Percentiles rank a stretch among this genome's conserved stretches.
Conservation (phyloP, 2,329 filamentous ascomycete species). For the Pseudonectria buxi region DNA sequence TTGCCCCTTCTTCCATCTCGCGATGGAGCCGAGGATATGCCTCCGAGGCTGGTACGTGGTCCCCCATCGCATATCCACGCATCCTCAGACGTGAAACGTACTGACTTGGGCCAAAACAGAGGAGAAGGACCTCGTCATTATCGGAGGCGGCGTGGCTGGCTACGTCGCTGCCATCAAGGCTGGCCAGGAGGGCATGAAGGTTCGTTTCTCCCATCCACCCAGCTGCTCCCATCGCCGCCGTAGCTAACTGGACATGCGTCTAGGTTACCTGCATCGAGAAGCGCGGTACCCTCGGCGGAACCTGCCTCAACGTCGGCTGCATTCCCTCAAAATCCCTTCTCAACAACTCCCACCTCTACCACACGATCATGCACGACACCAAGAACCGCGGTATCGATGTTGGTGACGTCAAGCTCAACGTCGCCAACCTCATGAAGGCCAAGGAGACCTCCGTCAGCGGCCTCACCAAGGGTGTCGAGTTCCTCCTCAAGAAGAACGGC, state of each 20-base stretch:
- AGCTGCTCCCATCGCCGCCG: neutral
- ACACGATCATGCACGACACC: conserved; percentile 93
- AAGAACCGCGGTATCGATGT: conserved; percentile 97
- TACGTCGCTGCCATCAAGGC: conserved; percentile 99
- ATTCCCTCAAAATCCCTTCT: conserved; percentile 99
- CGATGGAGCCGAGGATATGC: conserved; percentile 55
- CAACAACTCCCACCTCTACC: conserved; percentile 98
- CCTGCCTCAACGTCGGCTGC: conserved; percentile 97
- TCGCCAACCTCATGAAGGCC: conserved; percentile 94
- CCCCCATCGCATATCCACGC: conserved; percentile 7
- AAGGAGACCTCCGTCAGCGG: conserved; percentile 87
- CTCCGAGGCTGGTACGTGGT: conserved; percentile 46
- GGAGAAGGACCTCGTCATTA: conserved; percentile 95
- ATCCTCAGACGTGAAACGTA: conserved; percentile 1
- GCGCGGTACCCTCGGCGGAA: conserved; percentile 88
- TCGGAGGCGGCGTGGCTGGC: conserved; percentile 94
- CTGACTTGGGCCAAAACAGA: conserved; percentile 43
- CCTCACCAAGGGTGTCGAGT: conserved; percentile 96
- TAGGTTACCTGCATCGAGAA: conserved; percentile 98
- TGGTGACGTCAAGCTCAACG: conserved; percentile 92
- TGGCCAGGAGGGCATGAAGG: conserved; percentile 94
- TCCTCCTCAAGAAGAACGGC: conserved; percentile 98
- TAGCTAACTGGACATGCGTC: conserved; percentile 6
- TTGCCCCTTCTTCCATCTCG: conserved; percentile 38
- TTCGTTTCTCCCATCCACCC: conserved; percentile 28